These are phyloP conservation scores for Entamoeba invadens DNA, from an alignment of 208 protist genomes.

Conservation along the genomic window DNA sequence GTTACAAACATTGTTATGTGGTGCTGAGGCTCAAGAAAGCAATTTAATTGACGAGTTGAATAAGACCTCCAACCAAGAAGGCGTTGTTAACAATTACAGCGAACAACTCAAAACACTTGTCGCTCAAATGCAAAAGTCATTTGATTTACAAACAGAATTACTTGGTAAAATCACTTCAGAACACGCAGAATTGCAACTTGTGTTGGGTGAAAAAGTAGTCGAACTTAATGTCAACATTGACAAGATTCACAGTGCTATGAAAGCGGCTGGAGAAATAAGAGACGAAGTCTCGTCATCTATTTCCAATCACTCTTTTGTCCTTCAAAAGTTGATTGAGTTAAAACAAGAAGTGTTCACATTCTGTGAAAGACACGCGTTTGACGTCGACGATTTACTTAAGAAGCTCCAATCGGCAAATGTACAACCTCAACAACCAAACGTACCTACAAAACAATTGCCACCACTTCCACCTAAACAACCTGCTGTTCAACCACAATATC, in stretches of 20 bases:
- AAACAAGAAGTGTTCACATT: neutral
- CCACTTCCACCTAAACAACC: neutral
- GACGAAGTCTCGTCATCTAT: neutral
- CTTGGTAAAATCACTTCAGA: neutral
- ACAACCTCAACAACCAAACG: neutral
- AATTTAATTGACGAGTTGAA: neutral
- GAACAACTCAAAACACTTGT: neutral
- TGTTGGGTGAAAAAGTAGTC: neutral
- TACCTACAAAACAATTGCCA: neutral
- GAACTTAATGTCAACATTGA: neutral
- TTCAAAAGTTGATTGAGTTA: neutral
- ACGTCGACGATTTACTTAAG: neutral
- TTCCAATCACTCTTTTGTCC: neutral
- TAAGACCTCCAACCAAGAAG: neutral
- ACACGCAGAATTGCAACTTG: neutral
- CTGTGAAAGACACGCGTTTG: neutral
- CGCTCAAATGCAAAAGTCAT: neutral
- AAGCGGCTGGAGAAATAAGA: neutral
- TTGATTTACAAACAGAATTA: neutral
- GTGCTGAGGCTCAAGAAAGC: neutral
- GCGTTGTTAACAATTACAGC: neutral
- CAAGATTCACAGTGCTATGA: neutral
- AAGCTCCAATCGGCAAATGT: neutral
- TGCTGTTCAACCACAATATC: too few relatives aligned
- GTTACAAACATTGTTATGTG: neutral